Conservation (phyloP, 352 stramenopile species). For the Phytophthora pisi region DNA sequence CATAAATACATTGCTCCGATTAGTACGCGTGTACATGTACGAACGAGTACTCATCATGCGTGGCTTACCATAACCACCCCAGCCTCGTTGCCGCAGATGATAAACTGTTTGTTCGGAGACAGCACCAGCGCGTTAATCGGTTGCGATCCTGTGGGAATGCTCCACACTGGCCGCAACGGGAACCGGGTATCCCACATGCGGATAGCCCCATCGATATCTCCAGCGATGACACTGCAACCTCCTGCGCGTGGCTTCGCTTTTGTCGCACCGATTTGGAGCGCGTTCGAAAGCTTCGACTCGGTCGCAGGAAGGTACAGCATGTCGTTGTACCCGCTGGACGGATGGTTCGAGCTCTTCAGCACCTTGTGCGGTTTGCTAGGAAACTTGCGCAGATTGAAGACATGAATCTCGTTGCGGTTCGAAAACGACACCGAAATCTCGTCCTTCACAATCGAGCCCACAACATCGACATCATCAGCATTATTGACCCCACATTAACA, state of each 20-base stretch:
- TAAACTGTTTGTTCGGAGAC: constrained; percentile 47
- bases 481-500: not conserved
- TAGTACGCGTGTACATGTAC: not conserved
- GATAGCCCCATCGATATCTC: constrained; percentile 65
- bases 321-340: constrained; percentile 80
- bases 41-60: not conserved
- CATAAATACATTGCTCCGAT: constrained; percentile 5
- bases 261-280: not conserved
- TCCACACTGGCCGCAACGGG: constrained; percentile 57
- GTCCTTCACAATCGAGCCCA: constrained; percentile 39
- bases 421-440: constrained; percentile 78
- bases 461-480: not conserved
- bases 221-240: constrained; percentile 49
- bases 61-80: constrained; percentile 56
- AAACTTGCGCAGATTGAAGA: constrained; percentile 82
- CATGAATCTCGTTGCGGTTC: constrained; percentile 74
- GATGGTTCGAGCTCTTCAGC: constrained; percentile 68
- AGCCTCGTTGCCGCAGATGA: constrained; percentile 68
- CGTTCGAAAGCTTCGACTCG: not conserved
- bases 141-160: constrained; percentile 51
- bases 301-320: constrained; percentile 54
- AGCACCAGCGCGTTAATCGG: constrained; percentile 59
- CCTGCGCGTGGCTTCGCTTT: constrained; percentile 23
- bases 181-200: constrained; percentile 74
- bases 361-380: constrained; percentile 62